Percentiles rank a stretch among this genome's conserved stretches.
phyloP scores from a whole-genome alignment of 1,139 yeast genomes.

The Magnusiomyces suaveolens region DNA sequence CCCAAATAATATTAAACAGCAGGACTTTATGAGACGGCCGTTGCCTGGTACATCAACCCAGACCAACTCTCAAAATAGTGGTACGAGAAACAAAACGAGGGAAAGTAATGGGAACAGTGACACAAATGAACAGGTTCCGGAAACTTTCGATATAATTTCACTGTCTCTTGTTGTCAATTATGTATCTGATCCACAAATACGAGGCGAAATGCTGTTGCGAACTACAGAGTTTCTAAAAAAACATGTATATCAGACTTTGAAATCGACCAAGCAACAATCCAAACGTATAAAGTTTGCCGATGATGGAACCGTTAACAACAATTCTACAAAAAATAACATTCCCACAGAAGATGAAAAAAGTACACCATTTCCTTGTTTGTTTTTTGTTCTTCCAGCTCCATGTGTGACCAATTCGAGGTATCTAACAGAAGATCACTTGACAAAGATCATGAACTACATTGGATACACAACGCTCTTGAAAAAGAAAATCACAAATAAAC shows the following conservation, averaged over 20 bases:
- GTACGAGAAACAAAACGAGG: too few species aligned
- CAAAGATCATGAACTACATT: slow-evolving; percentile 43
- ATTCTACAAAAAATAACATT: slow-evolving; percentile 12
- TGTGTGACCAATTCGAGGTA: slow-evolving; percentile 78
- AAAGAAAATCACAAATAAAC: slow-evolving; percentile 55
- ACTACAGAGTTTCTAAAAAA: slow-evolving; percentile 47
- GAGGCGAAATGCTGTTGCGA: slow-evolving; percentile 70
- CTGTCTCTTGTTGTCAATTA: slow-evolving; percentile 83
- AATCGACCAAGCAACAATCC: not conserved
- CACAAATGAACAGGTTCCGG: slow-evolving; percentile 10
- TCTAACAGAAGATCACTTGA: slow-evolving; percentile 40
- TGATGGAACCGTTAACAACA: not conserved
- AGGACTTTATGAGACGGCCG: slow-evolving; percentile 77
- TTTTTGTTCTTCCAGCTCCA: slow-evolving; percentile 80
- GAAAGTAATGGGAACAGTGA: too few species aligned
- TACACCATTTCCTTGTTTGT: slow-evolving; percentile 35
- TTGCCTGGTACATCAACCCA: slow-evolving; percentile 40
- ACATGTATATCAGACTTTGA: not conserved
- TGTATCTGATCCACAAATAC: slow-evolving; percentile 57
- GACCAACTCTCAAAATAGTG: slow-evolving; percentile 25
- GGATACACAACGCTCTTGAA: slow-evolving; percentile 44
- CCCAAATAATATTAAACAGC: slow-evolving; percentile 49
- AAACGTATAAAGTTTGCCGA: not conserved
- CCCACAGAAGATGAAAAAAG: not conserved
- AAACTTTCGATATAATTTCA: slow-evolving; percentile 54